phyloP scores from a whole-genome alignment of 2,329 filamentous ascomycete species.

The Claviceps monticola region DNA sequence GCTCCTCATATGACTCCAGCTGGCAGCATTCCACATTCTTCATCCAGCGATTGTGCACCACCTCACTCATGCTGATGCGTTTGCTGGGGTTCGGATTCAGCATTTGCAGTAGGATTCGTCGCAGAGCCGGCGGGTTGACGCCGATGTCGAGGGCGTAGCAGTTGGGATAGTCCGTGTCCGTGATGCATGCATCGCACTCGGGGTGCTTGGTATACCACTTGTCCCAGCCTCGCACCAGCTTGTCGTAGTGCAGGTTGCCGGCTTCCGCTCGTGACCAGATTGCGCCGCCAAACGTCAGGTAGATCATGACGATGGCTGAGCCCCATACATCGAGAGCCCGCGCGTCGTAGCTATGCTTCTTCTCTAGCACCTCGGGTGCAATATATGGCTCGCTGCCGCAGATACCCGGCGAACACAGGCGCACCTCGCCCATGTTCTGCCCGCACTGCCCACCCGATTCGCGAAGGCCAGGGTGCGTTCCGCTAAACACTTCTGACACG shows the following conservation, averaged over 20 bases:
- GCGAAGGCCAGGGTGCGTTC: constrained; percentile 65
- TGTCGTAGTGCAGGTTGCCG: constrained; percentile 45
- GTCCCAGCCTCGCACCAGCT: constrained; percentile 53
- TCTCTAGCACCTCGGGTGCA: constrained; percentile 67
- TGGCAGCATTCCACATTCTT: constrained; percentile 69
- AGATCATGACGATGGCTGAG: constrained; percentile 69
- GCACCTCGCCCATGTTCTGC: constrained; percentile 54
- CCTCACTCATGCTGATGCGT: constrained; percentile 55
- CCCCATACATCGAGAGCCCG: constrained; percentile 77
- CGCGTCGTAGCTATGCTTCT: constrained; percentile 54
- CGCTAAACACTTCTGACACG: constrained; percentile 73
- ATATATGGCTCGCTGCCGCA: constrained; percentile 81
- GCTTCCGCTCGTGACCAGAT: constrained; percentile 59
- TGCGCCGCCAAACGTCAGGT: constrained; percentile 56
- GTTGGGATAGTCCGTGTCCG: constrained; percentile 51
- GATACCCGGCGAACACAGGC: constrained; percentile 63
- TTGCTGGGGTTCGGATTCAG: constrained; percentile 62
- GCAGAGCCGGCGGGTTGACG: constrained; percentile 53
- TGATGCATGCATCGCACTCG: constrained; percentile 22
- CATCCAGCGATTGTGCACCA: constrained; percentile 58
- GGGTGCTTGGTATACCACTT: constrained; percentile 47
- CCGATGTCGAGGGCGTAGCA: constrained; percentile 49
- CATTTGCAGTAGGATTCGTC: constrained; percentile 65
- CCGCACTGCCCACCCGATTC: constrained; percentile 62
- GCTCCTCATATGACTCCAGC: constrained; percentile 54